These are phyloP conservation scores for Ailanthus altissimus DNA, from an alignment of 345 rosid genomes.

Conservation along the genomic window DNA sequence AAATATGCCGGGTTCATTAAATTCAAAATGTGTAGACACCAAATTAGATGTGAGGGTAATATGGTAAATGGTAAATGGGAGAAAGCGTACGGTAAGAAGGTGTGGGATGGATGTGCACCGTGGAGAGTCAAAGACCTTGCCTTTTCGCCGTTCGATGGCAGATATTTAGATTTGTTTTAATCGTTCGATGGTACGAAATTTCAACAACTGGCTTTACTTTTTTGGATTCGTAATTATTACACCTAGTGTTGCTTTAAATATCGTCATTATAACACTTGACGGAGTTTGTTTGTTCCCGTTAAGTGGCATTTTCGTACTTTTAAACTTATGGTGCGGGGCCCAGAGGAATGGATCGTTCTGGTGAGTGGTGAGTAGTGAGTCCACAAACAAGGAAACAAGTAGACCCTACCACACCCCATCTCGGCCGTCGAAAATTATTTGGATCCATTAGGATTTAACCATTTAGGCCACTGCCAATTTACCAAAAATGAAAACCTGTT, in stretches of 20 bases:
- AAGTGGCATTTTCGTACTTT: not conserved
- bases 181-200: conserved; percentile 19
- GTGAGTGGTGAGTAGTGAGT: not conserved
- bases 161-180: conserved; percentile 16
- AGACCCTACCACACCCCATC: conserved; percentile 10
- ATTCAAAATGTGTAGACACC: too few species aligned
- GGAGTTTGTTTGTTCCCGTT: conserved; percentile 23
- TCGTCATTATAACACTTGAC: conserved; percentile 24
- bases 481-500: too few species aligned
- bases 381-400: conserved; percentile 18
- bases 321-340: conserved; percentile 15
- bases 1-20: too few species aligned
- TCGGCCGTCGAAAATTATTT: conserved; percentile 24
- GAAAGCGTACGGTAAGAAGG: not conserved
- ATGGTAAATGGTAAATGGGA: too few species aligned
- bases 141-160: conserved; percentile 22
- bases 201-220: not conserved
- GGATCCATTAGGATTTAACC: too few species aligned
- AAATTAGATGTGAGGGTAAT: too few species aligned
- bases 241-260: not conserved
- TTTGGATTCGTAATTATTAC: conserved; percentile 16
- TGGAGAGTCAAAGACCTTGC: not conserved
- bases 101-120: not conserved
- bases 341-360: conserved; percentile 6
- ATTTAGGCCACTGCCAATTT: not conserved